Evolutionary conservation across 345 rosid genomes (phyloP), one percentile per base, ranked within the genome.

Genomic region (Brassica nigra): DNA sequence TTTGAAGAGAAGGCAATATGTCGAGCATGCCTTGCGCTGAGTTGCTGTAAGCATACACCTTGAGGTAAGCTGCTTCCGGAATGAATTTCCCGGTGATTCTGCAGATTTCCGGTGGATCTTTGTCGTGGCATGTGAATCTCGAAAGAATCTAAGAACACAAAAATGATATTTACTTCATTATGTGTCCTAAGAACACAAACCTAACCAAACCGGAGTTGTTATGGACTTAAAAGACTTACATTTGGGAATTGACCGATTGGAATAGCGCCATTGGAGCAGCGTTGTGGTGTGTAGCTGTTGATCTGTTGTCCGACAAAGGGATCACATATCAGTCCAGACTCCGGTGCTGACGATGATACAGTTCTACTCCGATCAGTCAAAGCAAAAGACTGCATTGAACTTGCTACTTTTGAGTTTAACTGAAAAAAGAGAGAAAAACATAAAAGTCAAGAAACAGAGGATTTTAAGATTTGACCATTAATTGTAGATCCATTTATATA

Each of bases 271-370:
- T 78, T 67, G 9, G 89, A 42, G 81, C 96, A 89, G 16, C 42
- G 68, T 29, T 76, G 79, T 4, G 89, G 88, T 6, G 44, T 71
- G 68, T 80, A 89, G 61, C 66, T 67, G 78, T 87, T 85, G 28
- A 78, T 52, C 4, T 86, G 85, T 62, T 86, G 71, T 64, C 85
- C 88, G 1, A 86, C 66, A 61, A 91, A 91, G 11, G 93, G 96
- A 66, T 87, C 84, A 70, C 96, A 88, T 16, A 91, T 83, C 66
- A 52, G 76, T 72, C 76, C 62, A 20, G 18, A 64, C 23, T 36
- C 85, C 23, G 76, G 23, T 10, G 10, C 27, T 33, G 70, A 33
- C 11, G 70, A 47, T 4, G 54, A 59, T 28, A 47, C 36, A 11
- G 66, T 61, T 28, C 31, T 65, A 7, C 34, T 61, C 64, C 49